phyloP scores from a whole-genome alignment of 257 asterid species.

The Craterostigma plantagineum region DNA sequence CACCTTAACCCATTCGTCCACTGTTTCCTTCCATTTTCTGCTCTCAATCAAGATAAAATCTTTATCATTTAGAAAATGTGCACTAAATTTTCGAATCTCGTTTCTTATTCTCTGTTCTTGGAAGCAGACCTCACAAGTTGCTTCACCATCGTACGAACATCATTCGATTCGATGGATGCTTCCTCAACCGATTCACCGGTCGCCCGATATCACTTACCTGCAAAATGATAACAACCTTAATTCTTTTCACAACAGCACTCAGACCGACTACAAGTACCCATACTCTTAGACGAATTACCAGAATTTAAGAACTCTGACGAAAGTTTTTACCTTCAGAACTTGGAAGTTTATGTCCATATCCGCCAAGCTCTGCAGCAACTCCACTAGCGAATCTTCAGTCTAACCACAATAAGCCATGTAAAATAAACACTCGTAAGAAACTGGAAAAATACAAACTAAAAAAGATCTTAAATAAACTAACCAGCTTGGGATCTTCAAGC shows the following conservation, averaged over 20 bases:
- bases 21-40: conserved; percentile 92
- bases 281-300: not conserved
- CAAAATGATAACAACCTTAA: conserved; percentile 9
- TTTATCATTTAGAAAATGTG: not conserved
- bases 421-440: not conserved
- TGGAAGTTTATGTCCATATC: conserved; percentile 80
- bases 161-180: conserved; percentile 49
- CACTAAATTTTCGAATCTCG: too few species aligned
- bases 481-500: conserved; percentile 69
- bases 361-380: conserved; percentile 49
- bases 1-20: conserved; percentile 86
- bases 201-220: conserved; percentile 91
- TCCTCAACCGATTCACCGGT: conserved; percentile 72
- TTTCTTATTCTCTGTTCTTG: too few species aligned
- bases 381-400: conserved; percentile 63
- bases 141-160: conserved; percentile 78
- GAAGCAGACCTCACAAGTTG: conserved; percentile 60
- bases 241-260: not conserved
- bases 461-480: conserved; percentile 6
- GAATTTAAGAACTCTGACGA: too few species aligned
- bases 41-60: conserved; percentile 5
- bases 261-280: conserved; percentile 1
- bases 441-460: conserved; percentile 2
- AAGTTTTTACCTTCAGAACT: conserved; percentile 42
- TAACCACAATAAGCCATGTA: conserved; percentile 7